Percentiles rank a stretch among this genome's conserved stretches.
phyloP scores from a whole-genome alignment of 2,329 filamentous ascomycete species.

The Fusarium nematophilum region DNA sequence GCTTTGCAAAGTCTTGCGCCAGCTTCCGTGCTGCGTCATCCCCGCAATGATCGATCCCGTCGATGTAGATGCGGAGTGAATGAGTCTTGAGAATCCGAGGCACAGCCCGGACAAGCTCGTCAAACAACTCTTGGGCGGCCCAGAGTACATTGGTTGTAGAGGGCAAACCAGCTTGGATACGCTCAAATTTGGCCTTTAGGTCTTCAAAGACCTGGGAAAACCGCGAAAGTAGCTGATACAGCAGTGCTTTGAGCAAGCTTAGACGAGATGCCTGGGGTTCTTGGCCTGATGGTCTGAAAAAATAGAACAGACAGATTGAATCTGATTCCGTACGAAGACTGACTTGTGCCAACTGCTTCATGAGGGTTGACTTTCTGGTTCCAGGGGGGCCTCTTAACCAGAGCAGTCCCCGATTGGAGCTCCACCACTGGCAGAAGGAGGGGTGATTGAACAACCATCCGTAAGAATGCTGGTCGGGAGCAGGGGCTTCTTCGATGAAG shows the following conservation, averaged over 20 bases:
- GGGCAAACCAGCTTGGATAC: background rate
- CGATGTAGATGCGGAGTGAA: background rate
- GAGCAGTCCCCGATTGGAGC: background rate
- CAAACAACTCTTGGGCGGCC: constrained; percentile 1
- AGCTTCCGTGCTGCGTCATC: background rate
- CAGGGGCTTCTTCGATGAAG: background rate
- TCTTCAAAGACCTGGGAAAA: constrained; percentile 1
- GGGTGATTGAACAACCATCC: background rate
- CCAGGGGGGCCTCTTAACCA: background rate
- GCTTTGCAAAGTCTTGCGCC: constrained; percentile 2
- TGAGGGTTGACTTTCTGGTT: background rate
- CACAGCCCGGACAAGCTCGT: background rate
- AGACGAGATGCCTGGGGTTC: background rate
- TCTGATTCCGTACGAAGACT: too few relatives aligned
- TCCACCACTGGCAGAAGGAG: background rate
- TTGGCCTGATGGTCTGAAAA: too few relatives aligned
- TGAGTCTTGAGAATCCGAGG: background rate
- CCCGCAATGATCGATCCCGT: constrained; percentile 1
- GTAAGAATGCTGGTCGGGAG: background rate
- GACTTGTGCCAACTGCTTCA: too few relatives aligned
- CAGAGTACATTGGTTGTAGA: background rate
- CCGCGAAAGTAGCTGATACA: background rate
- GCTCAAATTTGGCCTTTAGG: background rate
- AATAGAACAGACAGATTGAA: too few relatives aligned
- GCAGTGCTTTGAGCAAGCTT: background rate